These are phyloP conservation scores for Viola pubescens DNA, from an alignment of 441 rosid genomes.

Conservation along the genomic window DNA sequence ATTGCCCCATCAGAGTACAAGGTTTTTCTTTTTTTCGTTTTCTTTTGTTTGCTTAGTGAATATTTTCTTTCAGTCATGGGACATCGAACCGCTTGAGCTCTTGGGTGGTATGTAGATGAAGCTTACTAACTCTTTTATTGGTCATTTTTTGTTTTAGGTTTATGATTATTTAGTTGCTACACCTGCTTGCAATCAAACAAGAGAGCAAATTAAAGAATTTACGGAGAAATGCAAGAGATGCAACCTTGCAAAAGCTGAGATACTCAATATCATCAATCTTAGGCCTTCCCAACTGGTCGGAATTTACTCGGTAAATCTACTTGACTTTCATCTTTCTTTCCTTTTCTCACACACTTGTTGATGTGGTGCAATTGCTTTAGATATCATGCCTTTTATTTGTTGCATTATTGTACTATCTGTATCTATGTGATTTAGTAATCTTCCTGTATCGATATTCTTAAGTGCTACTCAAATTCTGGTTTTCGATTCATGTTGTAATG, in stretches of 20 bases:
- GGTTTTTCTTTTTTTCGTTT: conserved; percentile 27
- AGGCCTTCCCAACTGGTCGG: conserved; percentile 50
- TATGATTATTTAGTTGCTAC: conserved; percentile 61
- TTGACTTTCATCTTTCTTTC: neutral
- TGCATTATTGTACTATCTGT: neutral
- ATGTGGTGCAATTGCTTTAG: neutral
- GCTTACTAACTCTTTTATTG: neutral
- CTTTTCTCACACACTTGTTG: neutral
- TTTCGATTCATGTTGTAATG: neutral
- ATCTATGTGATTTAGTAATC: neutral
- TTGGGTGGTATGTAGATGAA: neutral
- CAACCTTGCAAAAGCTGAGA: conserved; percentile 71
- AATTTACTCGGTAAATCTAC: conserved; percentile 35
- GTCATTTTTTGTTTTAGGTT: conserved; percentile 33
- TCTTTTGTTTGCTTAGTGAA: neutral
- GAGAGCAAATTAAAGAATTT: conserved; percentile 41
- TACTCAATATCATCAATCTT: conserved; percentile 60
- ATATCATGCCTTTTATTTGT: neutral
- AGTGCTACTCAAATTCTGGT: neutral
- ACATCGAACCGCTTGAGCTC: too few species aligned
- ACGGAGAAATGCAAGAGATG: conserved; percentile 44
- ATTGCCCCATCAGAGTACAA: conserved; percentile 57
- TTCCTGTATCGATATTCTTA: neutral
- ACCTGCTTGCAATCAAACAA: conserved; percentile 52
- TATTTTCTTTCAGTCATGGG: too few species aligned